Evolutionary conservation across 108 stramenopile species (phyloP).

Genomic region (Cyclotella cryptica): DNA sequence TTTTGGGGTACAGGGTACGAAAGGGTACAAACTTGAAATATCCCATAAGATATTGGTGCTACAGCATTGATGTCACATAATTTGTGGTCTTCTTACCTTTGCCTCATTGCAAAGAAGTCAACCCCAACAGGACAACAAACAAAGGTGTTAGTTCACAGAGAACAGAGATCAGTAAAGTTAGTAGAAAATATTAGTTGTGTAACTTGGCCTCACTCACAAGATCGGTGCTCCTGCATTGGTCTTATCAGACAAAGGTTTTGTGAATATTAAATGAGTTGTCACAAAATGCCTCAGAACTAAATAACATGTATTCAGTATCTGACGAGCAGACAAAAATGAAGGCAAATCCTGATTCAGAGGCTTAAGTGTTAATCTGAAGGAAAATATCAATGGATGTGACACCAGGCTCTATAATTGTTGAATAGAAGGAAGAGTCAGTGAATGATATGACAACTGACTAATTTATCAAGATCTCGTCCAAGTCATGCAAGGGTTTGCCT

Average conservation of each 20-base stretch:
- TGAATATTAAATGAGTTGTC: neutral
- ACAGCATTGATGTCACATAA: neutral
- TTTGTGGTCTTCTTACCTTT: neutral
- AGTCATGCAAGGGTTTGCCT: conserved; percentile 24
- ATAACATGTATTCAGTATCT: neutral
- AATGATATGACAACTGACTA: conserved; percentile 31
- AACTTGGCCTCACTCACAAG: neutral
- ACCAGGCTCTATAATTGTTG: conserved; percentile 23
- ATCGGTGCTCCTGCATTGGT: conserved; percentile 15
- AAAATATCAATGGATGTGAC: conserved; percentile 12
- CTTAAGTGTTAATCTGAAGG: conserved; percentile 25
- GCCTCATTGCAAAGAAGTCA: conserved; percentile 21
- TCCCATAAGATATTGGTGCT: no score
- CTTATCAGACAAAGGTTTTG: conserved; percentile 3
- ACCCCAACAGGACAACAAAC: neutral
- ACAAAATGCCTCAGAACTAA: conserved; percentile 18
- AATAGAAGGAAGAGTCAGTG: conserved; percentile 28
- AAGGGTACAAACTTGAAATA: no score
- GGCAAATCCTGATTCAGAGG: neutral
- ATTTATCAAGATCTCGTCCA: conserved; percentile 35
- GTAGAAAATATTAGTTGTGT: no score
- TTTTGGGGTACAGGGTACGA: no score
- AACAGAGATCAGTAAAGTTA: neutral
- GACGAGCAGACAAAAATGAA: neutral
- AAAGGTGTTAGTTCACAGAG: neutral